Evolutionary conservation across 495 filamentous ascomycete genomes (phyloP).

Genomic region (Durotheca rogersii): DNA sequence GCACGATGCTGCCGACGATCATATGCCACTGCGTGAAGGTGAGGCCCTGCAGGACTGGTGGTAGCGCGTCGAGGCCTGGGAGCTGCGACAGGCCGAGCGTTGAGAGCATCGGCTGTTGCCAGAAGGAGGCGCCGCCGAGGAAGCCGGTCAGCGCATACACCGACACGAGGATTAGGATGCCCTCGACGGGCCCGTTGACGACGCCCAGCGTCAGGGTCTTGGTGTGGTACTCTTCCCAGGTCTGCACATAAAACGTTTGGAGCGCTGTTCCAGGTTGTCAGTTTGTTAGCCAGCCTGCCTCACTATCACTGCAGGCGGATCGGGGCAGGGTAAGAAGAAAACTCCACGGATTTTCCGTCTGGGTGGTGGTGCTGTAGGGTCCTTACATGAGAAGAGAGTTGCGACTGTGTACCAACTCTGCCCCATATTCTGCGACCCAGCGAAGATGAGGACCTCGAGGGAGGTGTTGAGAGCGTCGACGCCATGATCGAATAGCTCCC

Average conservation of each 20-base stretch:
- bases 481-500: slow-evolving; percentile 96
- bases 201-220: slow-evolving; percentile 90
- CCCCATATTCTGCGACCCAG: slow-evolving; percentile 85
- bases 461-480: slow-evolving; percentile 95
- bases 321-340: neutral
- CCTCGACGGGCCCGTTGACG: slow-evolving; percentile 93
- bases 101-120: slow-evolving; percentile 77
- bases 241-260: slow-evolving; percentile 95
- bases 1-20: slow-evolving; percentile 79
- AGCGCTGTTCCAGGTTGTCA: too few relatives aligned
- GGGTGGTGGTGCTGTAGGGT: too few relatives aligned
- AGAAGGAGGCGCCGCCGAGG: slow-evolving; percentile 86
- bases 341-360: too few relatives aligned
- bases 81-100: slow-evolving; percentile 66
- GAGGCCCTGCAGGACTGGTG: slow-evolving; percentile 71
- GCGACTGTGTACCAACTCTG: slow-evolving; percentile 88
- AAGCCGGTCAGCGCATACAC: slow-evolving; percentile 85
- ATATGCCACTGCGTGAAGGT: slow-evolving; percentile 91
- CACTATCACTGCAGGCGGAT: slow-evolving; percentile 23
- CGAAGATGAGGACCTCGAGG: slow-evolving; percentile 91
- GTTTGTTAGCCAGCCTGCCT: too few relatives aligned
- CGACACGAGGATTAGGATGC: slow-evolving; percentile 76
- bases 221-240: slow-evolving; percentile 99
- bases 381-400: slow-evolving; percentile 74
- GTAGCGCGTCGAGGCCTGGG: slow-evolving; percentile 65